phyloP scores from a whole-genome alignment of 495 filamentous ascomycete species.

The Aspergillus kassunensis region DNA sequence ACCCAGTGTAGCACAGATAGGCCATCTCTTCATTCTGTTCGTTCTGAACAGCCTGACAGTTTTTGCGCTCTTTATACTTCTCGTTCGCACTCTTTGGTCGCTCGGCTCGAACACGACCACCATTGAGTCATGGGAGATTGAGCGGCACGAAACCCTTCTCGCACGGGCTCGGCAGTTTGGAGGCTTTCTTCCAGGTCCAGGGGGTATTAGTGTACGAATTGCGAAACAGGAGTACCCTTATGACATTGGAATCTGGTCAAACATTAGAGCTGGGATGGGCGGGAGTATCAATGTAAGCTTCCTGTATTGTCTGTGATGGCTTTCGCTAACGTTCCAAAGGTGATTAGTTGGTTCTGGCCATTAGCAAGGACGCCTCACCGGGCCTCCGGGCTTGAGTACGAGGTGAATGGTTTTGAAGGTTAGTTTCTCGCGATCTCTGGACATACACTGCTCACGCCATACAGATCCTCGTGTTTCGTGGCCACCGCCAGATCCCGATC shows the following conservation, averaged over 20 bases:
- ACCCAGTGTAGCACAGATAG: constrained; percentile 58
- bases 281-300: constrained; percentile 44
- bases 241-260: constrained; percentile 82
- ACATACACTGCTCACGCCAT: constrained; percentile 1
- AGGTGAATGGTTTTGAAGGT: constrained; percentile 87
- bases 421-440: constrained; percentile 11
- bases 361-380: constrained; percentile 53
- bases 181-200: constrained; percentile 57
- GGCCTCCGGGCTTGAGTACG: constrained; percentile 60
- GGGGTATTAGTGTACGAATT: constrained; percentile 53
- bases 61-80: constrained; percentile 62
- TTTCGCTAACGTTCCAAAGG: constrained; percentile 17
- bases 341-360: constrained; percentile 63
- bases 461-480: constrained; percentile 55
- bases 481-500: constrained; percentile 90
- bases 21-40: constrained; percentile 61
- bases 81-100: constrained; percentile 57
- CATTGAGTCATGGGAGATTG: constrained; percentile 92
- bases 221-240: constrained; percentile 80
- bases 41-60: constrained; percentile 57
- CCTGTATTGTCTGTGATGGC: not conserved
- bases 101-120: constrained; percentile 66
- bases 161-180: constrained; percentile 53
- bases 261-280: constrained; percentile 74
- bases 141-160: constrained; percentile 75